phyloP scores from a whole-genome alignment of 441 rosid species.

The Macaranga tanarius region DNA sequence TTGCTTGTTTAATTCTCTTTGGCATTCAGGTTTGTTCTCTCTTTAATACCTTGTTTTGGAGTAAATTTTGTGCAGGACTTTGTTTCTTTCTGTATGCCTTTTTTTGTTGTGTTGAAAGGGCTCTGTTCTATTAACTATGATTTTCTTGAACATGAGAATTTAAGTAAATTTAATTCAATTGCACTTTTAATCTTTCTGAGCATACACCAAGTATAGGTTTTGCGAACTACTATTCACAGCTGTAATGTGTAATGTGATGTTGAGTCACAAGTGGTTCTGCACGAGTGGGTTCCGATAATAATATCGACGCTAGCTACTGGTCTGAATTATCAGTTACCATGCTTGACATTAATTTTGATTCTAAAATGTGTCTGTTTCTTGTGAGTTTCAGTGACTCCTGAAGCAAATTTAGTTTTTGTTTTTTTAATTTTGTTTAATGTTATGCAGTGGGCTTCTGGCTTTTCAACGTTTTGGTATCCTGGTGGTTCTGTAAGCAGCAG shows the following conservation, averaged over 20 bases:
- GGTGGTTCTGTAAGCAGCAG: constrained; percentile 64
- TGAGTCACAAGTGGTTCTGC: not conserved
- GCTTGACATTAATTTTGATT: not conserved
- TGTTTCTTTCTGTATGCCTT: too few relatives aligned
- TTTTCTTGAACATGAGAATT: too few relatives aligned
- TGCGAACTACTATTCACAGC: not conserved
- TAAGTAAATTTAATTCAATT: too few relatives aligned
- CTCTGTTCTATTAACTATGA: too few relatives aligned
- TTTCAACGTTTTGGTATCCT: constrained; percentile 77
- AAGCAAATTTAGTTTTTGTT: not conserved
- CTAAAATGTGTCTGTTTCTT: not conserved
- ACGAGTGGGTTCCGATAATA: not conserved
- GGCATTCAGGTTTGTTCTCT: constrained; percentile 58
- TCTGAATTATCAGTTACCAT: not conserved
- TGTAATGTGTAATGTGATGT: not conserved
- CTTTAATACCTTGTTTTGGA: not conserved
- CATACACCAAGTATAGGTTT: too few relatives aligned
- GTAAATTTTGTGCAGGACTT: not conserved
- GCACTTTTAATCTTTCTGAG: too few relatives aligned
- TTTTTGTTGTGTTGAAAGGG: too few relatives aligned
- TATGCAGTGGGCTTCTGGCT: constrained; percentile 77
- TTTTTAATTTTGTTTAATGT: not conserved
- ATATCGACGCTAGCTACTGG: not conserved
- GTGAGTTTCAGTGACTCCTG: not conserved
- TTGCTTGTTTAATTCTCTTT: constrained; percentile 69